A percentile compares a stretch with the other conserved stretches of the same genome.
Evolutionary conservation across 2,329 filamentous ascomycete species (phyloP).

Genomic region (Sporothrix globosa): DNA sequence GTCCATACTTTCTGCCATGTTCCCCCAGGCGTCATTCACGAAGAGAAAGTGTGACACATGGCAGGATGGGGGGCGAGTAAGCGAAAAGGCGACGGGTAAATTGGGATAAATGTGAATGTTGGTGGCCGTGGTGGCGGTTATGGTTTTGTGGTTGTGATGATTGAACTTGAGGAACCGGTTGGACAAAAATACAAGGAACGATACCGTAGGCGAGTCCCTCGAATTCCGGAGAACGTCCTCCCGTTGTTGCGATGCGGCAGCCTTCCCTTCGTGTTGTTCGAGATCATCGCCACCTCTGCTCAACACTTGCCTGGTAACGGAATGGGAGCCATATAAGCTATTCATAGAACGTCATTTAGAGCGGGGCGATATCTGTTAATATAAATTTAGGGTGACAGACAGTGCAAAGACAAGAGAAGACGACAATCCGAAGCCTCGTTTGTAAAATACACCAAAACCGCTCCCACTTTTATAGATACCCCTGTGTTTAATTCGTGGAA

Average conservation of each 20-base stretch:
- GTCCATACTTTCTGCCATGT: too few species aligned
- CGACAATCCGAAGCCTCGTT: not conserved
- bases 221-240: not conserved
- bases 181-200: not conserved
- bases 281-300: not conserved
- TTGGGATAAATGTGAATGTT: slow-evolving; percentile 6
- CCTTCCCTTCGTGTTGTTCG: too few species aligned
- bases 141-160: too few species aligned
- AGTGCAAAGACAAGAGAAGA: not conserved
- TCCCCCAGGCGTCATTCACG: too few species aligned
- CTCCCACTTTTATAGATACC: too few species aligned
- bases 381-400: not conserved
- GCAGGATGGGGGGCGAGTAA: not conserved
- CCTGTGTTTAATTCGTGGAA: not conserved
- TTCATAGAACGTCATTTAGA: not conserved
- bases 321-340: not conserved
- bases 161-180: not conserved
- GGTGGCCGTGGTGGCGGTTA: not conserved
- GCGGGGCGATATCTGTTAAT: not conserved
- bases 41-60: too few species aligned
- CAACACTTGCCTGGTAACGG: not conserved
- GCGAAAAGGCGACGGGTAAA: not conserved
- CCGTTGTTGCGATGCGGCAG: not conserved
- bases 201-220: not conserved
- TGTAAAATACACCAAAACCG: not conserved